Base-by-base conservation (phyloP, 2,329 filamentous ascomycete species). In the Beauveria asiatica region DNA sequence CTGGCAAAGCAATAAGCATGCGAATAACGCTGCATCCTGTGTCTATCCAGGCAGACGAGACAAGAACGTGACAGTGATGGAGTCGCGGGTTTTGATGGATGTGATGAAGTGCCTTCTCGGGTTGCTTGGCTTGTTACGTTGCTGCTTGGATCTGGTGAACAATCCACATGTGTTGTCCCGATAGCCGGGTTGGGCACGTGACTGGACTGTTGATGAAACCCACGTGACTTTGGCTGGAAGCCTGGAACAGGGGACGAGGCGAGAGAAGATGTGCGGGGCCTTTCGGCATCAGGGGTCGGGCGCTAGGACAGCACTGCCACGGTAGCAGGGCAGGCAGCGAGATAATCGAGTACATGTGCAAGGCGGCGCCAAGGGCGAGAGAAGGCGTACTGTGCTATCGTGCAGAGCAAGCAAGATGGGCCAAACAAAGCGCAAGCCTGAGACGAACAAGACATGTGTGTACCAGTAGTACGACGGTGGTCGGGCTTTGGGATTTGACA, bases 231-330 rank as follows among this genome's bases (percentile, higher is more conserved):
- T 3, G 17, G 17, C 44, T 39, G 33, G 25, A 55, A 23, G 21
- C 11, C 45, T 37, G 13, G n/a, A 30, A 30, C 30, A 33, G 49
- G 53, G 16, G 19, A 33, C 11, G 1, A 33, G 30, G 30, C 30
- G 30, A 33, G 30, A 33, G 33, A 37, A 37, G 13, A 37, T 37
- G 33, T 37, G 33, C 13, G 13, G 13, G 13, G 1, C 33, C 13
- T 13, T 37, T 16, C 13, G 30, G 49, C 16, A 42, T 37, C n/a
- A 13, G 23, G 37, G 41, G 39, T 21, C 23, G 5, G 10, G 27
- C 27, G 42, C 41, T 41, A 49, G 30, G 54, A 57, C 42, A 41
- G 45, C 54, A 57, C 55, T 51, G 56, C 39, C 48, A 59, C 56
- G 4, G 25, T 21, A 41, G 44, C 48, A 59, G 39, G 7, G 25